A percentile compares a stretch with the other conserved stretches of the same genome.
phyloP scores from a whole-genome alignment of 1,284 basidiomycete genomes.

The Rhodofomes roseus region DNA sequence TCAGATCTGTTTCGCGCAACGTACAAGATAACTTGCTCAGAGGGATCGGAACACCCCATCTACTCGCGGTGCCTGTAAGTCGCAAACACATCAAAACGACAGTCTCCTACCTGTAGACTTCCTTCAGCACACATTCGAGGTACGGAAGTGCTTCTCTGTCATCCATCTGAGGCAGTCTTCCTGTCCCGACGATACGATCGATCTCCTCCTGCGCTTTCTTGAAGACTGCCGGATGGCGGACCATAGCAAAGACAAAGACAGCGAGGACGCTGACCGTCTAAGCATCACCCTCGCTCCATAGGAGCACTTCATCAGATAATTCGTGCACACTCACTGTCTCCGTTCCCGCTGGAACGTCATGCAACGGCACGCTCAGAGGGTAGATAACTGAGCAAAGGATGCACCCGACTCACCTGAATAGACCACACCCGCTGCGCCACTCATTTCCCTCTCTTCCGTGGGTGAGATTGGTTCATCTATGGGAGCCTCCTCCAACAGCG shows the following conservation, averaged over 20 bases:
- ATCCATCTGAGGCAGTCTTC: constrained; percentile 36
- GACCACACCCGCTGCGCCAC: constrained; percentile 49
- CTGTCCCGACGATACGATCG: constrained; percentile 33
- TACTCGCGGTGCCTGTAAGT: neutral
- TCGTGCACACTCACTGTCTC: neutral
- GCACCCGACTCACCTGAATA: constrained; percentile 32
- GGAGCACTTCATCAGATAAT: neutral
- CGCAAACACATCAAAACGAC: neutral
- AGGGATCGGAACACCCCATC: constrained; percentile 31
- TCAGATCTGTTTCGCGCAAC: too few relatives aligned
- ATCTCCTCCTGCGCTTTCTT: constrained; percentile 38
- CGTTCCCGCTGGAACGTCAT: neutral
- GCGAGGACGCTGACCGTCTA: constrained; percentile 41
- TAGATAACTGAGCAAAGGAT: neutral
- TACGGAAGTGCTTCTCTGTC: constrained; percentile 40
- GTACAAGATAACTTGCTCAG: constrained; percentile 14
- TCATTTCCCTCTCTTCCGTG: constrained; percentile 49
- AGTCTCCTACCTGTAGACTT: constrained; percentile 23
- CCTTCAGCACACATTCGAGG: constrained; percentile 36
- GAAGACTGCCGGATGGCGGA: constrained; percentile 35
- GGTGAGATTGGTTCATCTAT: constrained; percentile 9
- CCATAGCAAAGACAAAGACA: constrained; percentile 38
- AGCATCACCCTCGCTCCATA: neutral
- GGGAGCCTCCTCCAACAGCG: constrained; percentile 35
- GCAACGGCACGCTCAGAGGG: neutral